Base-by-base conservation (phyloP, 1,284 basidiomycete species). In the Heterobasidion parviporum region DNA sequence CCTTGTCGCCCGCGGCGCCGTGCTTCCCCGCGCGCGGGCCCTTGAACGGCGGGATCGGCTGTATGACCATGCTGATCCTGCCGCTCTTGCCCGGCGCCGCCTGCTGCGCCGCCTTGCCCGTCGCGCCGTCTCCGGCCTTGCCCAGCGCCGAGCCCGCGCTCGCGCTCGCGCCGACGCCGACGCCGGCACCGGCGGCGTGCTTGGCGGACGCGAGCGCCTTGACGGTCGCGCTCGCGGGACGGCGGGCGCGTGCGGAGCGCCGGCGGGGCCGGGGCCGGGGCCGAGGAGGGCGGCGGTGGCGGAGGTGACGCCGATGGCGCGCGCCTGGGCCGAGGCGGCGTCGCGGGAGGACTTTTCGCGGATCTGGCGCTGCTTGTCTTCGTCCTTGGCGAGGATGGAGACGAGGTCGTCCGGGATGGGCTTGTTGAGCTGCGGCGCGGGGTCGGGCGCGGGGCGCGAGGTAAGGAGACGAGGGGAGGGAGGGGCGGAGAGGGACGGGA, bases 401-500 rank as follows among this genome's bases (percentile, higher is more conserved):
- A 97, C 87, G 54, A 98, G 81, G 69, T 98, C 96, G 50, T 92
- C 89, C 10, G 94, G 95, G 61, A 98, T 92, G 8, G 94, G 92
- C 67, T 94, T 89, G 67, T 94, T 95, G 54, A 97, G 83, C 91
- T 92, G 58, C 32, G 54, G 38, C 38, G 38, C 38, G 12, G n/a
- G 12, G 38, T 41, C n/a, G 12, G 38, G 10, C 38, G n/a, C 26
- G 26, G 26, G 26, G 26, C n/a, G 16, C 16, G 6, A n/a, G n/a
- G 36, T 7, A 10, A n/a, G 33, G 34, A 12, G n/a, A n/a, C n/a
- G n/a, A n/a, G n/a, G n/a, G n/a, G n/a, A n/a, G n/a, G n/a, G 5
- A 38, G 50, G 57, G 55, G 26, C 14, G 50, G 14, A 12, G 14
- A 26, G 14, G 49, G 8, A 16, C 15, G 26, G 5, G 14, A 47